Evolutionary conservation across 305 asterid genomes (phyloP).

Genomic region (Ilex paraguariensis): DNA sequence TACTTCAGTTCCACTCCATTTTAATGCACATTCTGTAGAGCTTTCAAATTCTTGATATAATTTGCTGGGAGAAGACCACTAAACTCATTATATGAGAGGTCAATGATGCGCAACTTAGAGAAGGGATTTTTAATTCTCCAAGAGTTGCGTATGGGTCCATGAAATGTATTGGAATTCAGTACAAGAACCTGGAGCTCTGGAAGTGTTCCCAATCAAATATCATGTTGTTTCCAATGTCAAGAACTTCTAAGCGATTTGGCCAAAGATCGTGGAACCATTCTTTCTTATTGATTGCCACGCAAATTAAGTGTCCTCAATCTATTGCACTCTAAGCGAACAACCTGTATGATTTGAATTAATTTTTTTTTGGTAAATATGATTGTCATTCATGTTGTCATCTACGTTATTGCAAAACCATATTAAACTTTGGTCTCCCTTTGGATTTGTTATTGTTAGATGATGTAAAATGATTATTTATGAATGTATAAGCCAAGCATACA

Average conservation of each 20-base stretch:
- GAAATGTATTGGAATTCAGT: constrained; percentile 27
- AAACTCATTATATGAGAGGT: constrained; percentile 30
- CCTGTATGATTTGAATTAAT: too few species aligned
- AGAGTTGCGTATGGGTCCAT: constrained; percentile 20
- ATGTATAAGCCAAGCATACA: too few species aligned
- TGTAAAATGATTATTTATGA: too few species aligned
- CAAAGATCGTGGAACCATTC: constrained; percentile 27
- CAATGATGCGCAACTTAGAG: constrained; percentile 25
- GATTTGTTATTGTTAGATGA: too few species aligned
- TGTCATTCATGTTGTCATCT: too few species aligned
- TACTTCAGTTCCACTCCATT: neutral
- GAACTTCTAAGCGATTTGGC: constrained; percentile 24
- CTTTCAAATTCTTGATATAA: constrained; percentile 20
- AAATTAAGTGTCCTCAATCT: constrained; percentile 27
- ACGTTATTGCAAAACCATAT: too few species aligned
- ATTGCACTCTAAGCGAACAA: constrained; percentile 2
- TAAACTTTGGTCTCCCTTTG: too few species aligned
- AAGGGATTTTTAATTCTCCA: constrained; percentile 12
- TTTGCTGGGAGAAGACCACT: constrained; percentile 17
- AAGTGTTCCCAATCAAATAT: constrained; percentile 27
- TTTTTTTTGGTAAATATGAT: too few species aligned
- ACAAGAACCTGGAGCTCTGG: constrained; percentile 28
- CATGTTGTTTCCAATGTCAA: constrained; percentile 34
- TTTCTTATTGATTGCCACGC: constrained; percentile 28
- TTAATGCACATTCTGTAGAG: constrained; percentile 13